Evolutionary conservation across 148 eudicot genomes (phyloP), one percentile per base, ranked within the genome.

Genomic region (Chenopodium formosanum): DNA sequence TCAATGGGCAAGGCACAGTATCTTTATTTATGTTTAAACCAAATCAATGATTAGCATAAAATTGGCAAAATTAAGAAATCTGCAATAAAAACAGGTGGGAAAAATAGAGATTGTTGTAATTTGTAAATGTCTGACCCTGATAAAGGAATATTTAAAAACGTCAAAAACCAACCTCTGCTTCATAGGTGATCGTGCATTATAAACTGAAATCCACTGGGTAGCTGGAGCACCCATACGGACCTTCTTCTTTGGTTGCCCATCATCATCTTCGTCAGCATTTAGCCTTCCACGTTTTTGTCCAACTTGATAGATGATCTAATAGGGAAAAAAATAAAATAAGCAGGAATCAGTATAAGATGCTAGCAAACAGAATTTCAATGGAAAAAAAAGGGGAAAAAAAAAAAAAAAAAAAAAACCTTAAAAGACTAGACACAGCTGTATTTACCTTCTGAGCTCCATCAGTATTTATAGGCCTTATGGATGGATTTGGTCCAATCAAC

Each of bases 361-460:
- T n/a, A 78, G 2, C 53, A 29, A 74, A 46, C 73, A n/a, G 44
- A 69, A 31, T 13, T 20, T 58, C 52, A 56, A 53, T 40, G 44
- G 7, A 5, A 37, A 4, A 0, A 37, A 37, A 37, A 37, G 6
- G 6, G 6, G 7, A 37, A 37, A 37, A 37, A 37, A 37, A 5
- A n/a, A n/a, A n/a, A n/a, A 40, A 40, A 40, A 64, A 71, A 73
- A 75, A 52, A 65, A 47, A 7, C 48, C 8, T 60, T 19, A 3
- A 81, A 16, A 60, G 22, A 23, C 13, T 58, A 37, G 29, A 52
- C 29, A 67, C 81, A 58, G 70, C 66, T 68, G 74, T 62, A 48
- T 23, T 75, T 78, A 92, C 98, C 94, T 94, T 94, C 80, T 91
- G 98, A 76, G 98, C 98, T 73, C 98, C 98, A 84, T 94, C 97